phyloP scores from a whole-genome alignment of 352 stramenopile species.

The Pythium volutum region DNA sequence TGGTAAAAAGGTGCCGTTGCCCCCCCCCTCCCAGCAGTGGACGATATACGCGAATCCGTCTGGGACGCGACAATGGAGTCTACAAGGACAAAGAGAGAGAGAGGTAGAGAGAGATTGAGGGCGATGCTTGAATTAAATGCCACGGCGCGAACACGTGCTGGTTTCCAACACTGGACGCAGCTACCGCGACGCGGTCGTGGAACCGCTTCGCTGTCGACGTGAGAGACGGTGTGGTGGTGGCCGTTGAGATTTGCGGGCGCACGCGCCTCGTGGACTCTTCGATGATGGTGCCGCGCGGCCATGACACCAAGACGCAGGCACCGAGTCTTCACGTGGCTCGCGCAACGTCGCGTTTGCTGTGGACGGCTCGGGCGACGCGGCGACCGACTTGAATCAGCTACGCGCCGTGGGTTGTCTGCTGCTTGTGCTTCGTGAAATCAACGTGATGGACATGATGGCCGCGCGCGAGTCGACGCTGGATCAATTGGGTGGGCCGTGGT shows the following conservation, averaged over 20 bases:
- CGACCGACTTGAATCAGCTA: conserved; percentile 16
- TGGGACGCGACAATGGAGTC: no score
- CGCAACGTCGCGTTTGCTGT: conserved; percentile 20
- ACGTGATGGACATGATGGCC: neutral
- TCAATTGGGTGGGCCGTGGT: neutral
- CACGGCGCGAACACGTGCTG: conserved; percentile 7
- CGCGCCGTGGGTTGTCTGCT: conserved; percentile 18
- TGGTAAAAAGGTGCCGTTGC: no score
- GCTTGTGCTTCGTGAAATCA: conserved; percentile 6
- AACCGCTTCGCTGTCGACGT: neutral
- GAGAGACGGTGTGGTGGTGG: neutral
- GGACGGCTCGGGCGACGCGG: conserved; percentile 7
- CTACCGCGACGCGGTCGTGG: neutral
- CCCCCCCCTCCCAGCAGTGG: no score
- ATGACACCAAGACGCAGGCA: conserved; percentile 21
- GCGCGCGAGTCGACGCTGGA: conserved; percentile 1
- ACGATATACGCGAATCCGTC: no score
- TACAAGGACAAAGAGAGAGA: no score
- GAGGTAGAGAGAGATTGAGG: no score
- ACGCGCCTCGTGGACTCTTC: conserved; percentile 22
- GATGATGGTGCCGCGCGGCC: conserved; percentile 24
- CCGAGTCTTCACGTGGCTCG: conserved; percentile 22
- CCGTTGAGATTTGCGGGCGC: conserved; percentile 8
- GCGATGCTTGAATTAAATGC: no score
- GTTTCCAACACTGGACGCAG: neutral